Percentiles rank a stretch among this genome's conserved stretches.
phyloP scores from a whole-genome alignment of 441 rosid genomes.

The Caryocar brasiliense region DNA sequence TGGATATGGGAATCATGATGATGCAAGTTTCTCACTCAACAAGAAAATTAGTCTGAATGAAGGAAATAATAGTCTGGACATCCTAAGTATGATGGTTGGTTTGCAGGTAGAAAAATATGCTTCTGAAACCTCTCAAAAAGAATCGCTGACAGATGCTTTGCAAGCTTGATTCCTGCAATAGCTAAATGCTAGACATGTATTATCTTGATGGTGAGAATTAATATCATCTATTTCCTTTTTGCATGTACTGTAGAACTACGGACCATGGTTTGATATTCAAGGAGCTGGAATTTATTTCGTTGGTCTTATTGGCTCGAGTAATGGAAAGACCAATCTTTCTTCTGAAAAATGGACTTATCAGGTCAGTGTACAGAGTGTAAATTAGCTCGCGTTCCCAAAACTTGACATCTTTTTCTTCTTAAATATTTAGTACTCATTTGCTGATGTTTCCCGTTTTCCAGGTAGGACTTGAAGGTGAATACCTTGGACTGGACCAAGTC shows the following conservation, averaged over 20 bases:
- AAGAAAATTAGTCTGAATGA: slow-evolving; percentile 28
- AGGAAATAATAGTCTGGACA: slow-evolving; percentile 42
- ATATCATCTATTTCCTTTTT: background rate
- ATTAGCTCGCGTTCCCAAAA: too few species aligned
- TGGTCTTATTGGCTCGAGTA: slow-evolving; percentile 15
- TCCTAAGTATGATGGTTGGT: slow-evolving; percentile 45
- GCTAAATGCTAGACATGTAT: too few species aligned
- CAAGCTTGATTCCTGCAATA: background rate
- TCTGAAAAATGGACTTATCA: slow-evolving; percentile 48
- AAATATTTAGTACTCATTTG: too few species aligned
- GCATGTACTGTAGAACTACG: slow-evolving; percentile 34
- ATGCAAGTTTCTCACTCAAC: slow-evolving; percentile 28
- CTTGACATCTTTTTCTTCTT: too few species aligned
- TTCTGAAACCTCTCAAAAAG: background rate
- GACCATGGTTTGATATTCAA: slow-evolving; percentile 55
- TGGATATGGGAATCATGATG: slow-evolving; percentile 49
- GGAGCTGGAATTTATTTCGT: slow-evolving; percentile 49
- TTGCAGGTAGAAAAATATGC: slow-evolving; percentile 28
- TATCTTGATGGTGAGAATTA: background rate
- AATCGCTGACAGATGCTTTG: background rate
- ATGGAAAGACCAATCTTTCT: slow-evolving; percentile 26
- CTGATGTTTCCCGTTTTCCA: slow-evolving; percentile 11
- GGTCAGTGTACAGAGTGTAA: slow-evolving; percentile 21
- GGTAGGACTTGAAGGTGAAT: slow-evolving; percentile 63
- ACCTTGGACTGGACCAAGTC: slow-evolving; percentile 33